Conservation (phyloP, 768 basidiomycete species). For the Boletus patriciae region DNA sequence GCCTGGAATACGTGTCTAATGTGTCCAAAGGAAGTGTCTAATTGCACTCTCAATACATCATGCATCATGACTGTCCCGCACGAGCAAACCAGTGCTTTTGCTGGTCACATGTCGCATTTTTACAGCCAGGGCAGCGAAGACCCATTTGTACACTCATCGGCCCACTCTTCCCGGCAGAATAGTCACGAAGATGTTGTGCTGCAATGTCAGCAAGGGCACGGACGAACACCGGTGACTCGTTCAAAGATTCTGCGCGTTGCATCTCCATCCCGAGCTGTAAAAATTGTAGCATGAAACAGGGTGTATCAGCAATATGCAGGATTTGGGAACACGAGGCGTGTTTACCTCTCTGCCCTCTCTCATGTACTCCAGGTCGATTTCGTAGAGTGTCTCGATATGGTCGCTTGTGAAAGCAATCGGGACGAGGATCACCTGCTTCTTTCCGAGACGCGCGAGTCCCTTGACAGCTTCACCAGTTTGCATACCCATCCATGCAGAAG, state of each 20-base stretch:
- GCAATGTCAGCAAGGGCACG: constrained; percentile 92
- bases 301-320: neutral
- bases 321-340: neutral
- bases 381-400: constrained; percentile 98
- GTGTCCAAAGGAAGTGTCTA: neutral
- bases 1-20: no score
- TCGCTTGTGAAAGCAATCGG: constrained; percentile 99
- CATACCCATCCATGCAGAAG: constrained; percentile 97
- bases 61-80: constrained; percentile 55
- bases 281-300: constrained; percentile 3
- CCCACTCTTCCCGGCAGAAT: constrained; percentile 51
- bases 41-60: constrained; percentile 26
- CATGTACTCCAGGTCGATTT: constrained; percentile 91
- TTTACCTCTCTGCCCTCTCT: constrained; percentile 88
- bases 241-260: constrained; percentile 85
- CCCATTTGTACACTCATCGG: constrained; percentile 77
- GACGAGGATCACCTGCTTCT: constrained; percentile 77
- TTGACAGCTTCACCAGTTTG: constrained; percentile 92
- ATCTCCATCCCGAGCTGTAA: constrained; percentile 86
- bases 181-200: constrained; percentile 71
- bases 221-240: constrained; percentile 95
- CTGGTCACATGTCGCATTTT: constrained; percentile 79
- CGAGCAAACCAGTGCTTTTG: constrained; percentile 89
- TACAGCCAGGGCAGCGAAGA: constrained; percentile 93
- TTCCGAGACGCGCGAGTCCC: constrained; percentile 73